A percentile compares a stretch with the other conserved stretches of the same genome.
Evolutionary conservation across 2,329 filamentous ascomycete species (phyloP).

Genomic region (Aspergillus candidus): DNA sequence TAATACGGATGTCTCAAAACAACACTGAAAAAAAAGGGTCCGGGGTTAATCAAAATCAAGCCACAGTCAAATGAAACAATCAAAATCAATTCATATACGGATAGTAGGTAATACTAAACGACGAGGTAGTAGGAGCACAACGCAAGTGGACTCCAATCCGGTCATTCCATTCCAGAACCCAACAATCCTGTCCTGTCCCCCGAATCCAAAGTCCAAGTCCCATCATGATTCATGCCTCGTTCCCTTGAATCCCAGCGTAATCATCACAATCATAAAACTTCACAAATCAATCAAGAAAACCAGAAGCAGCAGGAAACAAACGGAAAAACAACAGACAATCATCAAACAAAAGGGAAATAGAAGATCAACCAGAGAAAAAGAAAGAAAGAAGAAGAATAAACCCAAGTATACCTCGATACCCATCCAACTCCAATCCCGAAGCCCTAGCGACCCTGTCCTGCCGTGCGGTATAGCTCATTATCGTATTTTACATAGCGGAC

Average conservation of each 20-base stretch:
- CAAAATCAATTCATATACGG: no score
- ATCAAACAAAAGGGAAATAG: not conserved
- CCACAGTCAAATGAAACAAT: no score
- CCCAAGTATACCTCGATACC: not conserved
- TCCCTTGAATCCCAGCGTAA: not conserved
- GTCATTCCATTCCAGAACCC: no score
- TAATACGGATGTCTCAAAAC: no score
- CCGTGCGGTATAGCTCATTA: constrained; percentile 6
- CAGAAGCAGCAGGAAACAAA: constrained; percentile 1
- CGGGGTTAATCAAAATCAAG: no score
- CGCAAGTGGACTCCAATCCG: no score
- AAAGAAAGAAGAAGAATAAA: not conserved
- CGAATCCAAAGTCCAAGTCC: not conserved
- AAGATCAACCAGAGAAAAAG: not conserved
- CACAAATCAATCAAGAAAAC: not conserved
- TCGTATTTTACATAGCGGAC: constrained; percentile 14
- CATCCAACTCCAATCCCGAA: constrained; percentile 8
- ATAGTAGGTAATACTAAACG: no score
- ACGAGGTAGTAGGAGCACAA: no score
- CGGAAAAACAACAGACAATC: not conserved
- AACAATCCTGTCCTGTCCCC: no score
- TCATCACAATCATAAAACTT: constrained; percentile 3
- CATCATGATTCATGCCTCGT: constrained; percentile 4
- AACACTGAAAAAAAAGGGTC: no score
- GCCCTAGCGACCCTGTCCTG: not conserved